phyloP scores from a whole-genome alignment of 805 yeast genomes.

The Candida tallmaniae region DNA sequence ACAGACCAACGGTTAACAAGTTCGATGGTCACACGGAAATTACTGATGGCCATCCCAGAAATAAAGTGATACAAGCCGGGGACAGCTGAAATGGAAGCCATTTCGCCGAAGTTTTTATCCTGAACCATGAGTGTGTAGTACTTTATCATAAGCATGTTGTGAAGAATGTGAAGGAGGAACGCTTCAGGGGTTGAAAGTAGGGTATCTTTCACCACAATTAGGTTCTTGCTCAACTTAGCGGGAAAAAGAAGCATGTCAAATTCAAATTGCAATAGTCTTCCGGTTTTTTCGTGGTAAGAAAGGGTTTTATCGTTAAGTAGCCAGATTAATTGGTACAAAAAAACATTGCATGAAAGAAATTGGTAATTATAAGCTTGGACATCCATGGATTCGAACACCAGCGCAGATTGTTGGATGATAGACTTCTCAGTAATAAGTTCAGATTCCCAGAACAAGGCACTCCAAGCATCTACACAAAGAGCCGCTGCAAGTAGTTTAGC shows the following conservation, averaged over 20 bases:
- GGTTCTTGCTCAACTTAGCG: slow-evolving; percentile 16
- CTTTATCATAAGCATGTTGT: slow-evolving; percentile 15
- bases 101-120: slow-evolving; percentile 10
- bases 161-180: slow-evolving; percentile 16
- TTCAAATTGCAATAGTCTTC: slow-evolving; percentile 15
- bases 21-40: slow-evolving; percentile 13
- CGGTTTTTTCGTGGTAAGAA: slow-evolving; percentile 7
- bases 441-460: slow-evolving; percentile 10
- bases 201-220: slow-evolving; percentile 16
- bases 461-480: slow-evolving; percentile 16
- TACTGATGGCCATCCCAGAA: slow-evolving; percentile 19
- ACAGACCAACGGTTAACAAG: slow-evolving; percentile 15
- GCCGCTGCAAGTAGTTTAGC: slow-evolving; percentile 14
- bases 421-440: slow-evolving; percentile 9
- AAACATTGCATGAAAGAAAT: slow-evolving; percentile 13
- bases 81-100: slow-evolving; percentile 16
- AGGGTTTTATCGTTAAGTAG: slow-evolving; percentile 7
- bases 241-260: slow-evolving; percentile 20
- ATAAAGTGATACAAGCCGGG: slow-evolving; percentile 20
- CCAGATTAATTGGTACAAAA: slow-evolving; percentile 14
- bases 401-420: slow-evolving; percentile 2
- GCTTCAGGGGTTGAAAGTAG: slow-evolving; percentile 18
- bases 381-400: slow-evolving; percentile 8
- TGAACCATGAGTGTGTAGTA: slow-evolving; percentile 14
- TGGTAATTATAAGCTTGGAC: slow-evolving; percentile 13